Conservation (phyloP, 108 stramenopile genomes). For the Nitzschia sp. region DNA sequence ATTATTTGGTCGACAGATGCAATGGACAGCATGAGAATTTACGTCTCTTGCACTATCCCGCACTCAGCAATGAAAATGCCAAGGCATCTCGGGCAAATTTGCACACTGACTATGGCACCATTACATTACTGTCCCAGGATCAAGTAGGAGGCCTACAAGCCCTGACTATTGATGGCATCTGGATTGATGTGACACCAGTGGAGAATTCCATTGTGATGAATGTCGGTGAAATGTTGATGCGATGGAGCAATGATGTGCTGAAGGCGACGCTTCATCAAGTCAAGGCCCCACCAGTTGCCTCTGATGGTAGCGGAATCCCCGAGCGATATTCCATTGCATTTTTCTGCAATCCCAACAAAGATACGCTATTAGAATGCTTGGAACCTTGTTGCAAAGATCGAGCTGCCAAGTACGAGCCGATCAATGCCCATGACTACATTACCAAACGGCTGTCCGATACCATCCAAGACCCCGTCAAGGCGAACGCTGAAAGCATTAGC, state of each 20-base stretch:
- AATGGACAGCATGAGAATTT: constrained; percentile 33
- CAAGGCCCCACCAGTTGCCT: neutral
- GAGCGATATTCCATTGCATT: constrained; percentile 50
- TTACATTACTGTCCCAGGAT: constrained; percentile 66
- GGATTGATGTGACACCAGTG: constrained; percentile 56
- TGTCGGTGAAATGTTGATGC: constrained; percentile 42
- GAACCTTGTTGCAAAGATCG: neutral
- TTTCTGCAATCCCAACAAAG: constrained; percentile 51
- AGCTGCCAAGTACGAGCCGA: constrained; percentile 16
- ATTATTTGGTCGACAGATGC: constrained; percentile 27
- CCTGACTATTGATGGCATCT: constrained; percentile 38
- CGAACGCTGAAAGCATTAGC: neutral
- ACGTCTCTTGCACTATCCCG: constrained; percentile 33
- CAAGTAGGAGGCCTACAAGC: constrained; percentile 58
- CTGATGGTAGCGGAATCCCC: constrained; percentile 6
- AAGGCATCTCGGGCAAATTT: constrained; percentile 36
- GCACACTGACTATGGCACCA: constrained; percentile 55
- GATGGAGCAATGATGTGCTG: constrained; percentile 37
- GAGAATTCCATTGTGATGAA: constrained; percentile 39
- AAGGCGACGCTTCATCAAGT: constrained; percentile 38
- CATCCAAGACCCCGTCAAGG: constrained; percentile 17
- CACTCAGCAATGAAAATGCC: neutral
- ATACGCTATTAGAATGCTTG: constrained; percentile 27
- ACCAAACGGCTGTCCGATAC: constrained; percentile 35
- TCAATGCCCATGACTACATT: constrained; percentile 39